Base-by-base conservation (phyloP, 1,284 basidiomycete species). In the Apiotrichum siamense region DNA sequence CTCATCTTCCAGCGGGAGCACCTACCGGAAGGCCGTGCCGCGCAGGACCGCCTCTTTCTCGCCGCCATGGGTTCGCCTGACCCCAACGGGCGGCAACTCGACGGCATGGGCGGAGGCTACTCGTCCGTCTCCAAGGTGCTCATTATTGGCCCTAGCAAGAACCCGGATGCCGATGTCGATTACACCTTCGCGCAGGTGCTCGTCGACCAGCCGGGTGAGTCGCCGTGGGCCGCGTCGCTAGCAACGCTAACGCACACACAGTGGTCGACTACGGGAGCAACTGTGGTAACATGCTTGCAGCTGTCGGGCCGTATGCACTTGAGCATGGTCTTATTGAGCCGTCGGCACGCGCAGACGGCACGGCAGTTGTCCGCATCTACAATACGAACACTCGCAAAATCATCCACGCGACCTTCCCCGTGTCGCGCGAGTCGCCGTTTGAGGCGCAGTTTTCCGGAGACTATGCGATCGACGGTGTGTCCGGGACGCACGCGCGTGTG, bases 31-130 rank as follows among this genome's bases (percentile, higher is more conserved):
- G 73, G 79, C 49, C 74, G 68, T 7, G 64, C 76, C 1, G 68
- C 79, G 58, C 85, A 83, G 83, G 69, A 74, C 17, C 72, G 73
- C 20, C 81, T 88, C 48, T 83, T 89, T 57, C 79, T 84, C 17
- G 79, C 82, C 0, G 79, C 86, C n/a, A 87, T 89, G 85, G 88
- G 88, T 17, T 87, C 85, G 2, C 88, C 88, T 0, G 88, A 91
- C 63, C 79, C 83, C 0, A 77, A 87, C 63, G 81, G 81, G 4
- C 77, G 87, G 12, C 88, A 91, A 72, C 78, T 90, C 20, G 84
- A 89, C 61, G 88, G 74, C 13, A 58, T 75, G 24, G 88, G 88
- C 10, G 87, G 88, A 4, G 88, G 88, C 3, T 76, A 86, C 29
- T 85, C 83, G 6, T 86, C 84, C 47, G 78, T 88, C 6, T 87